phyloP scores from a whole-genome alignment of 805 yeast genomes.

The Ogataea salicorniae region DNA sequence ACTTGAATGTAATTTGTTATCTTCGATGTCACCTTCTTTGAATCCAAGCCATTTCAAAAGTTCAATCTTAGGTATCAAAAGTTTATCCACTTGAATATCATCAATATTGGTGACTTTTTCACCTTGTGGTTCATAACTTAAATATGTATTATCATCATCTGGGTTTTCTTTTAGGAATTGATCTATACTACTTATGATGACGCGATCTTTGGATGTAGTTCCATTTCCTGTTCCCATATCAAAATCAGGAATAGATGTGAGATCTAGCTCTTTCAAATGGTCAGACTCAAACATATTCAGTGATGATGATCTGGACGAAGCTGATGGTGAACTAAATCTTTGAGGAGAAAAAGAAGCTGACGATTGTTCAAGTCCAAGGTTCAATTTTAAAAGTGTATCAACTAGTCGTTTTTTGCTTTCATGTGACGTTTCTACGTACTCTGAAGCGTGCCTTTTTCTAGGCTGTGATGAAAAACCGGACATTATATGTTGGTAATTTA shows the following conservation, averaged over 20 bases:
- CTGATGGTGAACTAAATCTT: too few species aligned
- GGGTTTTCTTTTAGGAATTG: constrained; percentile 21
- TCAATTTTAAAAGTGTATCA: too few species aligned
- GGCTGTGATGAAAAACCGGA: too few species aligned
- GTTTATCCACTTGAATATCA: constrained; percentile 11
- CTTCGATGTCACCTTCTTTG: constrained; percentile 1
- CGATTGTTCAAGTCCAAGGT: too few species aligned
- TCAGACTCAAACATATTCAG: constrained; percentile 10
- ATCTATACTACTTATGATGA: constrained; percentile 21
- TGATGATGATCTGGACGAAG: not conserved
- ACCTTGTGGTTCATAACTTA: not conserved
- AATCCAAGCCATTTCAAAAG: constrained; percentile 3
- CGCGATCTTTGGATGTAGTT: constrained; percentile 4
- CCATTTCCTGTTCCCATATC: not conserved
- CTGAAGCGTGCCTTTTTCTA: too few species aligned
- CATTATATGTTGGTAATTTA: too few species aligned
- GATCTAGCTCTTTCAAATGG: constrained; percentile 1
- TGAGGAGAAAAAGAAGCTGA: too few species aligned
- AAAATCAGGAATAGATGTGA: too few species aligned
- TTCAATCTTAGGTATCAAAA: constrained; percentile 11
- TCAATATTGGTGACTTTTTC: not conserved
- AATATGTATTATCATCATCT: constrained; percentile 7
- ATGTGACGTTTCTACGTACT: too few species aligned
- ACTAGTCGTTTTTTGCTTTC: too few species aligned
- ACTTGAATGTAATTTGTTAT: not conserved